Percentiles rank a stretch among this genome's conserved stretches.
phyloP scores from a whole-genome alignment of 2,329 filamentous ascomycete species.

The Fusarium coicis region DNA sequence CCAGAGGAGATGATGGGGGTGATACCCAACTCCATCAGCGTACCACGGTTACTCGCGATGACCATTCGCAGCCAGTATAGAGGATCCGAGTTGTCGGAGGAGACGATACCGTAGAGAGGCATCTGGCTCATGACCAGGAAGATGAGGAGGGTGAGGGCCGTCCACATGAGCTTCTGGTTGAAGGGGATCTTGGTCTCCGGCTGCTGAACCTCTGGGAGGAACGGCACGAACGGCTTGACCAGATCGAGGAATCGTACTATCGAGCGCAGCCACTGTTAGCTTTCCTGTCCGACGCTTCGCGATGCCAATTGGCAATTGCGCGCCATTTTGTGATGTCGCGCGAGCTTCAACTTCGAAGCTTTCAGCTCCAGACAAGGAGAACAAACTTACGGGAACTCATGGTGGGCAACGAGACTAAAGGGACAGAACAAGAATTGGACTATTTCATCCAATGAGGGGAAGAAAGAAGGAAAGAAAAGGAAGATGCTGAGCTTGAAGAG shows the following conservation, averaged over 20 bases:
- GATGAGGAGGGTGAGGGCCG: constrained; percentile 92
- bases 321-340: constrained; percentile 28
- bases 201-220: constrained; percentile 98
- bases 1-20: constrained; percentile 99
- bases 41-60: constrained; percentile 98
- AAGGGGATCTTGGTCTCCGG: constrained; percentile 99
- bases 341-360: constrained; percentile 30
- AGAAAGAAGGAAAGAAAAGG: constrained; percentile 49
- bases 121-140: constrained; percentile 99
- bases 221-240: constrained; percentile 99
- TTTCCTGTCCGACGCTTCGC: constrained; percentile 17
- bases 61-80: constrained; percentile 99
- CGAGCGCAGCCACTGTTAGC: constrained; percentile 43
- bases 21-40: constrained; percentile 95
- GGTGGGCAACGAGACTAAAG: constrained; percentile 53
- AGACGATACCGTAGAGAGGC: constrained; percentile 99
- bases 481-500: constrained; percentile 52
- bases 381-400: constrained; percentile 67
- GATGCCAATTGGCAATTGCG: constrained; percentile 42
- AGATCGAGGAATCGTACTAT: constrained; percentile 98
- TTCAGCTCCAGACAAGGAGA: constrained; percentile 28
- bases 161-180: constrained; percentile 99
- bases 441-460: constrained; percentile 53
- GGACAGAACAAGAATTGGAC: constrained; percentile 52
- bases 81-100: constrained; percentile 96